phyloP scores from a whole-genome alignment of 176 grass and related monocot species.

The Eleusine indica region DNA sequence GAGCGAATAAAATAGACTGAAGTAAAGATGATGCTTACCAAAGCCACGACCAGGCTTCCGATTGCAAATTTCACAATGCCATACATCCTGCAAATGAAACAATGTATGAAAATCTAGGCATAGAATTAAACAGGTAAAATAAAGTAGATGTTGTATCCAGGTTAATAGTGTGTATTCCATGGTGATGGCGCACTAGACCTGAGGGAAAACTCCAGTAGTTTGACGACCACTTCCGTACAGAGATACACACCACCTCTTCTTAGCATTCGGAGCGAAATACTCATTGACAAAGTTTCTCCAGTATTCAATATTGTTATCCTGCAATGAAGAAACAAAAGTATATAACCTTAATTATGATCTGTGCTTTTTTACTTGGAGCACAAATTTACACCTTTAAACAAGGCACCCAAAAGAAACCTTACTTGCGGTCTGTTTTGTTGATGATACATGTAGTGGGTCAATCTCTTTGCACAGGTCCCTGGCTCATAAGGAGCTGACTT shows the following conservation, averaged over 20 bases:
- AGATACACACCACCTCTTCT: conserved; percentile 99
- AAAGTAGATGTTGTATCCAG: not conserved
- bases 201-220: conserved; percentile 98
- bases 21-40: conserved; percentile 62
- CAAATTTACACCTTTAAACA: conserved; percentile 19
- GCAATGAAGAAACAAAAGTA: conserved; percentile 18
- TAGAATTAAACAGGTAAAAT: conserved; percentile 17
- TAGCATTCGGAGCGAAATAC: conserved; percentile 90
- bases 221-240: conserved; percentile 97
- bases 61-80: conserved; percentile 99
- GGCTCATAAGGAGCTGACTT: conserved; percentile 76
- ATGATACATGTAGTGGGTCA: conserved; percentile 99
- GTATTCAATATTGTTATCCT: conserved; percentile 99
- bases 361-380: conserved; percentile 10
- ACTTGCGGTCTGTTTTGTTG: conserved; percentile 94
- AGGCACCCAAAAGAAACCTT: conserved; percentile 19
- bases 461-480: conserved; percentile 90
- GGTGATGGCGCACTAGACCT: conserved; percentile 49
- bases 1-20: not conserved
- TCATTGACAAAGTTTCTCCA: conserved; percentile 98
- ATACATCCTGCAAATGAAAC: conserved; percentile 73
- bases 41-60: conserved; percentile 97
- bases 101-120: not conserved
- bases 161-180: not conserved
- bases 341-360: conserved; percentile 22